These are phyloP conservation scores for Rhamnella rubrinervis DNA, from an alignment of 331 rosid species.

Conservation along the genomic window DNA sequence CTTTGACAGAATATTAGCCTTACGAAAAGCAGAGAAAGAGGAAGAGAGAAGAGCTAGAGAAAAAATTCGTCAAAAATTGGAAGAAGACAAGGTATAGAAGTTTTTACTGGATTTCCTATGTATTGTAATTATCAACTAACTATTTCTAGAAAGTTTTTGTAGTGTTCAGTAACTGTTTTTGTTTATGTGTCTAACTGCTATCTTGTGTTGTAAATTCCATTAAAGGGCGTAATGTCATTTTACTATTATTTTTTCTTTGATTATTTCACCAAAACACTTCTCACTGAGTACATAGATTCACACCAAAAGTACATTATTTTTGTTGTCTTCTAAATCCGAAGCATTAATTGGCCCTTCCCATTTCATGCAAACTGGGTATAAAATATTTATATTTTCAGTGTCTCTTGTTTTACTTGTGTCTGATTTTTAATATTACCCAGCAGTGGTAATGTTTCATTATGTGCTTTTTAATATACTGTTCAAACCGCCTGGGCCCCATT, in stretches of 20 bases:
- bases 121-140: not conserved
- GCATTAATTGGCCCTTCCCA: not conserved
- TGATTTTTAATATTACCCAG: not conserved
- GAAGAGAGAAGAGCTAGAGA: conserved; percentile 96
- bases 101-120: conserved; percentile 7
- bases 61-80: conserved; percentile 87
- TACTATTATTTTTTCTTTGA: not conserved
- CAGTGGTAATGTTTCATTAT: not conserved
- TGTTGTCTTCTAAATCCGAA: not conserved
- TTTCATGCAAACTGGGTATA: not conserved
- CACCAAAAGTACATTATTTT: not conserved
- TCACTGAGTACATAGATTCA: not conserved
- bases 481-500: not conserved
- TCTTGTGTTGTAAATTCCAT: not conserved
- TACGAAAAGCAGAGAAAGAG: conserved; percentile 95
- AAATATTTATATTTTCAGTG: not conserved
- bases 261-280: not conserved
- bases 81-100: conserved; percentile 85
- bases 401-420: not conserved
- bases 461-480: not conserved
- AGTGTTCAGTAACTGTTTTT: not conserved
- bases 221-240: not conserved
- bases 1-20: conserved; percentile 64
- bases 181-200: not conserved
- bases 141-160: not conserved